A percentile compares a stretch with the other conserved stretches of the same genome.
Conservation (phyloP, 140 eudicot genomes). For the Anethum foeniculum region DNA sequence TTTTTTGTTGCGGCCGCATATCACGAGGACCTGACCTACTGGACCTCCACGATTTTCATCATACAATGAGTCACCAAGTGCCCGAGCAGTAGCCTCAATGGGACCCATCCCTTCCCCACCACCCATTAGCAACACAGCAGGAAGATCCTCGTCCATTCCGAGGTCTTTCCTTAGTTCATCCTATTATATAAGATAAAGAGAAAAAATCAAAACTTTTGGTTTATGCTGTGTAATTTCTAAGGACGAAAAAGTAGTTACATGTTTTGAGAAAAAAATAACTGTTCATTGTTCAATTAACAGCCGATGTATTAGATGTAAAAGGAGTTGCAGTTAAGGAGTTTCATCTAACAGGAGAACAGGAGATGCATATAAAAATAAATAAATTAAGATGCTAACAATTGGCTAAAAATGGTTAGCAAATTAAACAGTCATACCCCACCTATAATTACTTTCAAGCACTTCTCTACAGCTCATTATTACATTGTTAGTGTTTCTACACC, state of each 20-base stretch:
- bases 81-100: slow-evolving; percentile 89
- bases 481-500: not conserved
- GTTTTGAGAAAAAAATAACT: not conserved
- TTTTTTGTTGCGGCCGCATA: slow-evolving; percentile 93
- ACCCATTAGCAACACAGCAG: slow-evolving; percentile 88
- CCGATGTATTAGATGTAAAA: not conserved
- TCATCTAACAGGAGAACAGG: not conserved
- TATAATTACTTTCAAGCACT: not conserved
- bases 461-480: not conserved
- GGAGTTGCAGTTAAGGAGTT: not conserved
- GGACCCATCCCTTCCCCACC: slow-evolving; percentile 99
- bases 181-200: slow-evolving; percentile 21
- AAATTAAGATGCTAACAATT: not conserved
- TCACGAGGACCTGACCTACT: slow-evolving; percentile 75
- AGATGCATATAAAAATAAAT: not conserved
- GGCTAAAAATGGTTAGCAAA: not conserved
- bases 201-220: not conserved
- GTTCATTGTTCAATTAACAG: not conserved
- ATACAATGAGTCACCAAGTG: slow-evolving; percentile 60
- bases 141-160: slow-evolving; percentile 91
- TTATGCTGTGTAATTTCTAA: not conserved
- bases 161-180: slow-evolving; percentile 73
- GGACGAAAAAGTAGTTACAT: not conserved
- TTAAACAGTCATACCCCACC: not conserved
- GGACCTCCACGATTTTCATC: slow-evolving; percentile 75